Percentiles rank a stretch among this genome's conserved stretches.
Conservation (phyloP, 345 rosid genomes). For the Bruguiera gymnorhiza region DNA sequence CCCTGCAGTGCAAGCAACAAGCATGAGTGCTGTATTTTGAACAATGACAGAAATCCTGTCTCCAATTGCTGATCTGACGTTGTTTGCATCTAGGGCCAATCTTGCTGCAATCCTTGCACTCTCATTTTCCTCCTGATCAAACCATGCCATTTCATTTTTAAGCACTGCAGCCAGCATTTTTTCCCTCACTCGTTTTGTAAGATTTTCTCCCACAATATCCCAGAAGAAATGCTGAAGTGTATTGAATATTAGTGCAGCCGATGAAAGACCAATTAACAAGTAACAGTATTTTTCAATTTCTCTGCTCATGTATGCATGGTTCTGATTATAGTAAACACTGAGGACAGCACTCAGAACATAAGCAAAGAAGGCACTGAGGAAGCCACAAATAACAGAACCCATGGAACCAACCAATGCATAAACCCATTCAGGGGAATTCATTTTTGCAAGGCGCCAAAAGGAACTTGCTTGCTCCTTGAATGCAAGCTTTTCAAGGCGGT, state of each 20-base stretch:
- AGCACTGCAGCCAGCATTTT: constrained; percentile 87
- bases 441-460: constrained; percentile 93
- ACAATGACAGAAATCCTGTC: constrained; percentile 93
- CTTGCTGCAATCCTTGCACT: constrained; percentile 89
- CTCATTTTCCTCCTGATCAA: constrained; percentile 95
- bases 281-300: constrained; percentile 89
- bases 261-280: constrained; percentile 84
- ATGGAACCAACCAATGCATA: constrained; percentile 85
- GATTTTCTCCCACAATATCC: constrained; percentile 98
- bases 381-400: constrained; percentile 85
- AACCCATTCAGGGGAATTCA: constrained; percentile 97
- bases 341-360: constrained; percentile 92
- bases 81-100: constrained; percentile 92
- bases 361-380: constrained; percentile 92
- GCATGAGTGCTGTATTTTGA: constrained; percentile 91
- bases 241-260: constrained; percentile 89
- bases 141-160: constrained; percentile 97
- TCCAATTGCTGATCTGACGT: constrained; percentile 96
- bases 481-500: constrained; percentile 79
- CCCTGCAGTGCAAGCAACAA: constrained; percentile 96
- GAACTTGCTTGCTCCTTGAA: constrained; percentile 97
- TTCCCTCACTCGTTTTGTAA: constrained; percentile 91
- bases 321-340: constrained; percentile 82
- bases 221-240: constrained; percentile 94
- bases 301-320: constrained; percentile 79